Percentiles rank a stretch among this genome's conserved stretches.
Evolutionary conservation across 495 filamentous ascomycete genomes (phyloP).

Genomic region (Thozetella sp.): DNA sequence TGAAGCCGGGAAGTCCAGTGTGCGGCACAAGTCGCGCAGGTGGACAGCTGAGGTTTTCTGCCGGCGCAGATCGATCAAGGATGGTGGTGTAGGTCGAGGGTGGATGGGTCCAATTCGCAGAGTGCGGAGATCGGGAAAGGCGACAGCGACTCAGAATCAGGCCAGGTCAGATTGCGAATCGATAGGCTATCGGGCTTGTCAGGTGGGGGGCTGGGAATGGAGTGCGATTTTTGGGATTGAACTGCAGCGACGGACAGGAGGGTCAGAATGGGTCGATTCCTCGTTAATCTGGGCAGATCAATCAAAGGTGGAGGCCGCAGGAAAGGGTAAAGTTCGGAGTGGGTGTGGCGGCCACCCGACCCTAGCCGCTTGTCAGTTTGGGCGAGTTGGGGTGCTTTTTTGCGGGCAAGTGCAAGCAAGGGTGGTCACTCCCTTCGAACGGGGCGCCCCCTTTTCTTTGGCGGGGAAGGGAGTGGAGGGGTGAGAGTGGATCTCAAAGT

Average conservation of each 20-base stretch:
- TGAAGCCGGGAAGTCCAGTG: not conserved
- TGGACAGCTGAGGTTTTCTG: not conserved
- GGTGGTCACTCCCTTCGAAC: no score
- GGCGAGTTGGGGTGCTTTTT: no score
- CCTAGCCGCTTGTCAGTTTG: no score
- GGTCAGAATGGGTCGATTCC: slow-evolving; percentile 27
- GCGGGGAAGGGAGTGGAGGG: no score
- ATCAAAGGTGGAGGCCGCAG: not conserved
- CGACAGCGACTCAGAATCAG: slow-evolving; percentile 11
- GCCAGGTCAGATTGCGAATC: slow-evolving; percentile 12
- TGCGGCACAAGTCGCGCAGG: not conserved
- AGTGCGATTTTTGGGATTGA: slow-evolving; percentile 10
- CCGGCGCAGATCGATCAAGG: slow-evolving; percentile 10
- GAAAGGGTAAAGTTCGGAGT: slow-evolving; percentile 2
- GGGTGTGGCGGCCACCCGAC: not conserved
- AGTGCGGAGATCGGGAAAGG: slow-evolving; percentile 7
- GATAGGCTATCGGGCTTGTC: slow-evolving; percentile 16
- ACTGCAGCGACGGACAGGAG: not conserved
- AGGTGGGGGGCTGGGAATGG: slow-evolving; percentile 16
- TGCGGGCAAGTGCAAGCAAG: no score
- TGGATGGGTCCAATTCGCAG: slow-evolving; percentile 1
- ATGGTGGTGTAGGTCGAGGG: not conserved
- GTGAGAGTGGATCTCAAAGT: no score
- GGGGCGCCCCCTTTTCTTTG: no score
- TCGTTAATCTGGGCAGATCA: slow-evolving; percentile 32